These are phyloP conservation scores for Hirsutella minnesotensis DNA, from an alignment of 2,329 filamentous ascomycete genomes.

Conservation along the genomic window DNA sequence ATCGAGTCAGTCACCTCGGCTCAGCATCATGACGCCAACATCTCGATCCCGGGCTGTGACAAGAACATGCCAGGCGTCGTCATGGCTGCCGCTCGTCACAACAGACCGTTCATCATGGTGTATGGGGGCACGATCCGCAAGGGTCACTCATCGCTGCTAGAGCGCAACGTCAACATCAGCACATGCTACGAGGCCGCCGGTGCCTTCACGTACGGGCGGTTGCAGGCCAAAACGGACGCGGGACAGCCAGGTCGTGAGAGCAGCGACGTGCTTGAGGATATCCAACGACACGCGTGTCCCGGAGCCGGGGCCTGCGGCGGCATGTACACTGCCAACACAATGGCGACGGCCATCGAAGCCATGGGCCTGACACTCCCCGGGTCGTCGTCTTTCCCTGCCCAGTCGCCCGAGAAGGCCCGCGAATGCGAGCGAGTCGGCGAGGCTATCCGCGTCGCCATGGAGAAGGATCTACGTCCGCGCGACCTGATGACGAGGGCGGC, in stretches of 20 bases:
- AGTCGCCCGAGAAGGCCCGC: slow-evolving; percentile 70
- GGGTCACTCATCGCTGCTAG: slow-evolving; percentile 67
- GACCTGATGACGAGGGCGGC: slow-evolving; percentile 69
- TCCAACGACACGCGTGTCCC: slow-evolving; percentile 63
- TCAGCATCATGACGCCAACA: slow-evolving; percentile 86
- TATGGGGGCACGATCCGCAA: slow-evolving; percentile 87
- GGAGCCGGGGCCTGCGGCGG: slow-evolving; percentile 58
- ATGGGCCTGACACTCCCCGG: slow-evolving; percentile 80
- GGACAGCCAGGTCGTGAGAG: slow-evolving; percentile 54
- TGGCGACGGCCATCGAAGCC: slow-evolving; percentile 79
- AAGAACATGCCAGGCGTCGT: slow-evolving; percentile 95
- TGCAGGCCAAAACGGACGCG: slow-evolving; percentile 56
- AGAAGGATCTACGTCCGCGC: slow-evolving; percentile 71
- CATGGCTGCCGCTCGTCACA: slow-evolving; percentile 85
- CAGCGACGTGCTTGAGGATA: slow-evolving; percentile 72
- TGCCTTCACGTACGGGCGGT: slow-evolving; percentile 64
- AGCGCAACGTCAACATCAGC: slow-evolving; percentile 74
- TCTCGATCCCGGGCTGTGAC: slow-evolving; percentile 87
- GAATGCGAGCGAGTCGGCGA: slow-evolving; percentile 75
- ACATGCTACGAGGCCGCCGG: slow-evolving; percentile 83
- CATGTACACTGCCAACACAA: slow-evolving; percentile 89
- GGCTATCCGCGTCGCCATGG: slow-evolving; percentile 69
- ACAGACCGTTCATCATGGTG: slow-evolving; percentile 87
- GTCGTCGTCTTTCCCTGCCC: slow-evolving; percentile 72
- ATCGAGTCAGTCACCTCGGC: slow-evolving; percentile 90